Conservation (phyloP, 306 rosid species). For the Mucuna pruriens region DNA sequence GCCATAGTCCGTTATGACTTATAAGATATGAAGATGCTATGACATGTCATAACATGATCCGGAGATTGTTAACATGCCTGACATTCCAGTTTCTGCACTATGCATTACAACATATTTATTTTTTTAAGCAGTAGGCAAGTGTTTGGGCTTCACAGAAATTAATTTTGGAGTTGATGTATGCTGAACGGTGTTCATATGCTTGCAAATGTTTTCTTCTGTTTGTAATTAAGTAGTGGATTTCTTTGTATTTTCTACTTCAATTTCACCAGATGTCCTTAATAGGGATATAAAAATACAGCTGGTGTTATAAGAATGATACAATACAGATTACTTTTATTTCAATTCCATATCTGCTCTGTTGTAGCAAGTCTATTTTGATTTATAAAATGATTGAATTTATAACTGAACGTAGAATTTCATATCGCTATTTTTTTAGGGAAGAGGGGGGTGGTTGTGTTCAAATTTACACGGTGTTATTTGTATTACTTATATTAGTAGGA, state of each 20-base stretch:
- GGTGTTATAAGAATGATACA: neutral
- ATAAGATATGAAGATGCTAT: neutral
- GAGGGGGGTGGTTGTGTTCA: neutral
- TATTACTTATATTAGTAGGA: neutral
- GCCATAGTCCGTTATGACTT: neutral
- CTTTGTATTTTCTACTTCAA: neutral
- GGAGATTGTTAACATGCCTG: slow-evolving; percentile 9
- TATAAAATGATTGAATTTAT: neutral
- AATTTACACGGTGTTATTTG: neutral
- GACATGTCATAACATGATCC: neutral
- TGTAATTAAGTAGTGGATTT: neutral
- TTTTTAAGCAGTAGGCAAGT: neutral
- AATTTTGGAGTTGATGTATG: slow-evolving; percentile 5
- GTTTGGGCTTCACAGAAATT: neutral
- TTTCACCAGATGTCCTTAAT: neutral
- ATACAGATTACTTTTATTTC: neutral
- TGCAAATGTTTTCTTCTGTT: neutral
- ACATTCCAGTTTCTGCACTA: neutral
- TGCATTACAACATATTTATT: neutral
- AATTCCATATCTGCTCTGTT: neutral
- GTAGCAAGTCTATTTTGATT: neutral
- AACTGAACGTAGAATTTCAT: neutral
- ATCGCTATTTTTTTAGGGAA: neutral
- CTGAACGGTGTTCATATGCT: neutral
- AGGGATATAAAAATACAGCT: neutral